Evolutionary conservation across 805 yeast species (phyloP).

Genomic region (Lachancea nothofagi): DNA sequence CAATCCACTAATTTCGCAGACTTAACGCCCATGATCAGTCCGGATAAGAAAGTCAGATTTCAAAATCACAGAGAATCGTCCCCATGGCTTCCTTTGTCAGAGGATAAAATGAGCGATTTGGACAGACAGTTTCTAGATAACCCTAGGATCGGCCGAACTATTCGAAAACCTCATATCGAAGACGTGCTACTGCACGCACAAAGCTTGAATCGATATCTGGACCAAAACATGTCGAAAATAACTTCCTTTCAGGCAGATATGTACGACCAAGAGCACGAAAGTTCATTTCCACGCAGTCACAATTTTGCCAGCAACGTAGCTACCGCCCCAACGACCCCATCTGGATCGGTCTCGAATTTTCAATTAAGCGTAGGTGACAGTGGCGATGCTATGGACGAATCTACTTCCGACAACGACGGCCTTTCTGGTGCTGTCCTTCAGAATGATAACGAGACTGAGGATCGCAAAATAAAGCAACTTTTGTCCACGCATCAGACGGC

Average conservation of each 20-base stretch:
- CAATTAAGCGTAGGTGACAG: conserved; percentile 25
- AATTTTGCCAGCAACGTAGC: conserved; percentile 9
- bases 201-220: conserved; percentile 24
- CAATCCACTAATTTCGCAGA: conserved; percentile 22
- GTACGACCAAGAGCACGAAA: conserved; percentile 8
- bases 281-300: not conserved
- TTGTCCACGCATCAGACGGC: conserved; percentile 8
- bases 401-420: conserved; percentile 1
- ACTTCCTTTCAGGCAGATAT: conserved; percentile 21
- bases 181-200: conserved; percentile 28
- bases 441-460: conserved; percentile 4
- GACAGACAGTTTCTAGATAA: not conserved
- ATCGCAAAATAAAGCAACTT: conserved; percentile 7
- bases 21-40: conserved; percentile 12
- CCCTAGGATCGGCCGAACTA: not conserved
- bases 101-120: conserved; percentile 2
- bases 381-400: conserved; percentile 8
- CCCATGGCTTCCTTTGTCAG: conserved; percentile 4
- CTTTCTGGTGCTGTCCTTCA: not conserved
- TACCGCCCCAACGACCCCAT: conserved; percentile 10
- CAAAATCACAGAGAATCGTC: conserved; percentile 7
- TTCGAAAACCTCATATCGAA: conserved; percentile 22
- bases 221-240: conserved; percentile 24
- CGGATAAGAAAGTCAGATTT: conserved; percentile 20
- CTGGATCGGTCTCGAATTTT: conserved; percentile 28